Evolutionary conservation across 2,329 filamentous ascomycete genomes (phyloP).

Genomic region (Colletotrichum cereale): DNA sequence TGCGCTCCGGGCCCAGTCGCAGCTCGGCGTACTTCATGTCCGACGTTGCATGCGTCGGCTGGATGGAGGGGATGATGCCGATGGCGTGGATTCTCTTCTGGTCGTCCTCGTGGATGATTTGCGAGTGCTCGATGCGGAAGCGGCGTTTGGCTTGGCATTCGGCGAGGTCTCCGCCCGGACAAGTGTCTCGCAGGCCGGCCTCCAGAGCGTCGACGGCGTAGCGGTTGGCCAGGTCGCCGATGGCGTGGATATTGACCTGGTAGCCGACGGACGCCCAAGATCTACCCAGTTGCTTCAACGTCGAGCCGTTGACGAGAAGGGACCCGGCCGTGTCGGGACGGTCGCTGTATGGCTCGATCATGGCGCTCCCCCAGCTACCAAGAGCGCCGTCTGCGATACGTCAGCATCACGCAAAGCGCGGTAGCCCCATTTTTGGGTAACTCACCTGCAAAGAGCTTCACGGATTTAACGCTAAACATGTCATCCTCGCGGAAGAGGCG

Average conservation of each 20-base stretch:
- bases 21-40: conserved; percentile 76
- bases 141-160: conserved; percentile 67
- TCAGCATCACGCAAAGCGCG: conserved; percentile 26
- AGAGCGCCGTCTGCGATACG: conserved; percentile 70
- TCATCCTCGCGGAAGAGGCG: conserved; percentile 59
- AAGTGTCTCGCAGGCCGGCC: conserved; percentile 65
- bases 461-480: conserved; percentile 70
- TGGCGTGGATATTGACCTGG: conserved; percentile 80
- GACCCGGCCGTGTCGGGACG: conserved; percentile 72
- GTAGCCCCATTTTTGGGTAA: background rate
- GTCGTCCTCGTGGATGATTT: conserved; percentile 76
- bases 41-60: conserved; percentile 79
- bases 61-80: conserved; percentile 76
- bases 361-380: conserved; percentile 78
- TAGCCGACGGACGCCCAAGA: conserved; percentile 72
- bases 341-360: conserved; percentile 78
- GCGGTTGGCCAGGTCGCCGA: conserved; percentile 77
- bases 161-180: conserved; percentile 57
- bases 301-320: conserved; percentile 74
- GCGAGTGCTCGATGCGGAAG: conserved; percentile 78
- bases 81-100: conserved; percentile 69
- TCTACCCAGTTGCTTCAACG: conserved; percentile 64
- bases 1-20: conserved; percentile 69
- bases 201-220: conserved; percentile 73
- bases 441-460: conserved; percentile 77